Evolutionary conservation across 163 green algal species (phyloP).

Genomic region (Chloroidium sp.): DNA sequence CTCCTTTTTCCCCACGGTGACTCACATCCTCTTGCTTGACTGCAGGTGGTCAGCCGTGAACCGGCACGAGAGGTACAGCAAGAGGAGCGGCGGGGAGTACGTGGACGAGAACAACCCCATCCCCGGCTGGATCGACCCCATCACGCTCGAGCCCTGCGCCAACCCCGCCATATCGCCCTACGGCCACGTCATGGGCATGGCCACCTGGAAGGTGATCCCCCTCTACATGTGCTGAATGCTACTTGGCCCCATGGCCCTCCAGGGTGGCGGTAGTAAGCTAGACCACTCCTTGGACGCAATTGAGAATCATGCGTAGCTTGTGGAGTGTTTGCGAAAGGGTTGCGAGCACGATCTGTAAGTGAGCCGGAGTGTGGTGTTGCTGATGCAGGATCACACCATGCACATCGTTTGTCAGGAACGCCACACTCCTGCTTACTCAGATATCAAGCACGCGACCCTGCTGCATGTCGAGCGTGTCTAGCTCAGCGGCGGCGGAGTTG

Average conservation of each 20-base stretch:
- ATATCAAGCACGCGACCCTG: too few relatives aligned
- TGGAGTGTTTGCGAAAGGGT: background rate
- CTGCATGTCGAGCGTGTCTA: too few relatives aligned
- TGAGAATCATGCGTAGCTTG: background rate
- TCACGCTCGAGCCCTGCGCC: conserved; percentile 71
- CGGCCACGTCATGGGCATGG: conserved; percentile 65
- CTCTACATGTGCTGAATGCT: background rate
- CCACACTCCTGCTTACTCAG: too few relatives aligned
- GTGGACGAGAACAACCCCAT: conserved; percentile 57
- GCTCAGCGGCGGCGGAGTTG: too few relatives aligned
- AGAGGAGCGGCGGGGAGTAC: conserved; percentile 23
- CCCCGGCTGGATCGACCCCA: conserved; percentile 63
- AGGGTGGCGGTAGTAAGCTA: background rate
- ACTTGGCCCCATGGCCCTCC: background rate
- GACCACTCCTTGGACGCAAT: background rate
- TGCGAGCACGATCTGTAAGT: too few relatives aligned
- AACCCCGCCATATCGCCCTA: conserved; percentile 69
- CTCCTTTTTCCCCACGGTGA: too few relatives aligned
- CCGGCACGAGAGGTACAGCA: conserved; percentile 59
- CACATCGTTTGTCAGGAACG: too few relatives aligned
- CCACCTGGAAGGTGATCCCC: conserved; percentile 56
- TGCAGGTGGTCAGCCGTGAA: conserved; percentile 61
- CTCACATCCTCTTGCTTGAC: too few relatives aligned
- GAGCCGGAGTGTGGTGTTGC: too few relatives aligned
- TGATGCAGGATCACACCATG: too few relatives aligned